phyloP scores from a whole-genome alignment of 140 eudicot genomes.

The Senecio squalidus region DNA sequence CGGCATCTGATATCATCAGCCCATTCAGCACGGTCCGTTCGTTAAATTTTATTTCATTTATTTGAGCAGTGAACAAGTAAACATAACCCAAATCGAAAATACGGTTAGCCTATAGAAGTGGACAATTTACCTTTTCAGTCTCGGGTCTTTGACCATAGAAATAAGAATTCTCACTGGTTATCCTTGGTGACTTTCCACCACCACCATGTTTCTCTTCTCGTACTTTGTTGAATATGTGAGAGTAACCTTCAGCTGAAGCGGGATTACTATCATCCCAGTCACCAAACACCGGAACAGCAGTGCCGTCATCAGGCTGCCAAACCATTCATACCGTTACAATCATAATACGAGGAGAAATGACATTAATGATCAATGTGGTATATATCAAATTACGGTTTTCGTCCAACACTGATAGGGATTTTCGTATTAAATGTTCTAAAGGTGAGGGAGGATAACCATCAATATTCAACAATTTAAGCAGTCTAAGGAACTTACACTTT shows the following conservation, averaged over 20 bases:
- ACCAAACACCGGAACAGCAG: conserved; percentile 72
- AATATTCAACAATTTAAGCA: neutral
- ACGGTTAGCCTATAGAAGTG: too few relatives aligned
- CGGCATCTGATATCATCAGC: too few relatives aligned
- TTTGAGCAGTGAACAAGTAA: too few relatives aligned
- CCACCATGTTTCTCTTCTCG: conserved; percentile 63
- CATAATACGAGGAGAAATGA: too few relatives aligned
- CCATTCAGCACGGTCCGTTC: too few relatives aligned
- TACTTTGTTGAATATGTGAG: conserved; percentile 52
- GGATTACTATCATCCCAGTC: conserved; percentile 81
- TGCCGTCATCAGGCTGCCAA: conserved; percentile 60
- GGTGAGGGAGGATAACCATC: too few relatives aligned
- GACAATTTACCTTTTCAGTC: conserved; percentile 40
- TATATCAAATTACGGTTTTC: too few relatives aligned
- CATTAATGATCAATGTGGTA: too few relatives aligned
- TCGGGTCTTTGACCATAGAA: conserved; percentile 35
- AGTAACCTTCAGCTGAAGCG: conserved; percentile 64
- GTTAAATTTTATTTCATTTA: too few relatives aligned
- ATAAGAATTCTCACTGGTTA: conserved; percentile 28
- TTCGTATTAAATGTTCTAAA: too few relatives aligned
- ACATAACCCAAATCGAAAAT: too few relatives aligned
- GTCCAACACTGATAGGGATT: too few relatives aligned
- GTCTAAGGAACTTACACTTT: conserved; percentile 34
- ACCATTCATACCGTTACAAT: conserved; percentile 11
- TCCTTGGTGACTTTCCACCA: conserved; percentile 49